These are phyloP conservation scores for Rutidosis leptorrhynchoides DNA, from an alignment of 129 eudicot species.

Conservation along the genomic window DNA sequence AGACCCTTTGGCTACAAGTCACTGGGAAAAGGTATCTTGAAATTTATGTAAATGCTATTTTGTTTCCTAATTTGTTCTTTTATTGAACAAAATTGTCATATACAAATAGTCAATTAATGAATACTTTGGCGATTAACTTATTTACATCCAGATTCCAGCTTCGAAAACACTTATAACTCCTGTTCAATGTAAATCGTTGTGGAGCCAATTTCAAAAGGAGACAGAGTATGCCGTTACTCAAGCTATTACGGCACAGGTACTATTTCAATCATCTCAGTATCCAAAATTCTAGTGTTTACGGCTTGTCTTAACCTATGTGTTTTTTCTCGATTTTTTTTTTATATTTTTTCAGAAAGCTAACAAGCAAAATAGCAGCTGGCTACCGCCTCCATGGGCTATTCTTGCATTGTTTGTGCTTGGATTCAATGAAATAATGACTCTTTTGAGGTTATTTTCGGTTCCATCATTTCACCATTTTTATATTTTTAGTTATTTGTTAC, in stretches of 20 bases:
- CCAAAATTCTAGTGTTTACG: not conserved
- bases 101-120: not conserved
- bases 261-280: slow-evolving; percentile 3
- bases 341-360: slow-evolving; percentile 64
- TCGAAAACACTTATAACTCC: slow-evolving; percentile 78
- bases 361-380: slow-evolving; percentile 64
- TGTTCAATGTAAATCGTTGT: slow-evolving; percentile 84
- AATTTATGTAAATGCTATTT: not conserved
- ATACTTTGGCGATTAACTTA: slow-evolving; percentile 3
- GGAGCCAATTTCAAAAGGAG: slow-evolving; percentile 64
- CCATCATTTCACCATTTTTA: not conserved
- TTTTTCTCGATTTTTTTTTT: not conserved
- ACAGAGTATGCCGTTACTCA: slow-evolving; percentile 67
- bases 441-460: slow-evolving; percentile 49
- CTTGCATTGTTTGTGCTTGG: slow-evolving; percentile 65
- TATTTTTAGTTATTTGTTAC: slow-evolving; percentile 14
- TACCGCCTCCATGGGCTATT: slow-evolving; percentile 96
- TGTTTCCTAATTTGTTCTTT: not conserved
- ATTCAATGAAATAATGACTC: slow-evolving; percentile 76
- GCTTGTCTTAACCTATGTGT: not conserved
- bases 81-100: not conserved
- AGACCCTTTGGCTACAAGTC: slow-evolving; percentile 79
- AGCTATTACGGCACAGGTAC: slow-evolving; percentile 68
- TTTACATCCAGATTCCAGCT: slow-evolving; percentile 58
- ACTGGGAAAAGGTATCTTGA: slow-evolving; percentile 65